These are phyloP conservation scores for Candida cerambycidarum DNA, from an alignment of 805 yeast genomes.

Conservation along the genomic window DNA sequence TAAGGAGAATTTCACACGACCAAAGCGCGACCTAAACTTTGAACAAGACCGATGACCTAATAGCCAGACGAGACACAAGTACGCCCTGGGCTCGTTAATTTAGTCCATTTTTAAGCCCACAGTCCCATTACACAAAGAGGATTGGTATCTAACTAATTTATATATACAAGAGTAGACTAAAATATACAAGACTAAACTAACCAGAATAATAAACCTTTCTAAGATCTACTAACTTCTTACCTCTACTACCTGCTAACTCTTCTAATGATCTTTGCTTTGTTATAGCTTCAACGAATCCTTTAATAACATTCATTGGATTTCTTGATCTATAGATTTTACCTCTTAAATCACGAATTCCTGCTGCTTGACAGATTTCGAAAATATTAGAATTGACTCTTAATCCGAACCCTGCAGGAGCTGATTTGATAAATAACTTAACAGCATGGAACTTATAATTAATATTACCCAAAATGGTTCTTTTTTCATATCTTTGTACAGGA, in stretches of 20 bases:
- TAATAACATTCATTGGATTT: slow-evolving; percentile 92
- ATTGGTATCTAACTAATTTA: too few relatives aligned
- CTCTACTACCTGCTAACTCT: slow-evolving; percentile 87
- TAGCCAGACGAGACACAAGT: too few relatives aligned
- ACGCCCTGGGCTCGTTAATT: too few relatives aligned
- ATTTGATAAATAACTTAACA: slow-evolving; percentile 73
- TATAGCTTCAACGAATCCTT: slow-evolving; percentile 85
- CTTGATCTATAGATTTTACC: slow-evolving; percentile 91
- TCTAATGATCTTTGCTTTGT: slow-evolving; percentile 77
- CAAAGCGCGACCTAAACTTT: background rate
- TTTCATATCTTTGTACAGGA: slow-evolving; percentile 82
- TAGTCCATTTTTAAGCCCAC: too few relatives aligned
- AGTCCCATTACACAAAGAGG: too few relatives aligned
- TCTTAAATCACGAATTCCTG: slow-evolving; percentile 89
- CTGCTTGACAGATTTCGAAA: slow-evolving; percentile 87
- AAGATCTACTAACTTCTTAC: slow-evolving; percentile 91
- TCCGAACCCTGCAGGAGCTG: slow-evolving; percentile 93
- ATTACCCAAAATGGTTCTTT: slow-evolving; percentile 86
- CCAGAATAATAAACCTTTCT: slow-evolving; percentile 81
- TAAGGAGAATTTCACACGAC: slow-evolving; percentile 5
- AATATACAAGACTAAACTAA: slow-evolving; percentile 12
- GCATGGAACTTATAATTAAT: slow-evolving; percentile 85
- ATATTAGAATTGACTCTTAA: slow-evolving; percentile 87
- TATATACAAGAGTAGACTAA: too few relatives aligned
- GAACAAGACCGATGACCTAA: too few relatives aligned